Conservation (phyloP, 352 stramenopile species). For the Globisporangium paddicum region DNA sequence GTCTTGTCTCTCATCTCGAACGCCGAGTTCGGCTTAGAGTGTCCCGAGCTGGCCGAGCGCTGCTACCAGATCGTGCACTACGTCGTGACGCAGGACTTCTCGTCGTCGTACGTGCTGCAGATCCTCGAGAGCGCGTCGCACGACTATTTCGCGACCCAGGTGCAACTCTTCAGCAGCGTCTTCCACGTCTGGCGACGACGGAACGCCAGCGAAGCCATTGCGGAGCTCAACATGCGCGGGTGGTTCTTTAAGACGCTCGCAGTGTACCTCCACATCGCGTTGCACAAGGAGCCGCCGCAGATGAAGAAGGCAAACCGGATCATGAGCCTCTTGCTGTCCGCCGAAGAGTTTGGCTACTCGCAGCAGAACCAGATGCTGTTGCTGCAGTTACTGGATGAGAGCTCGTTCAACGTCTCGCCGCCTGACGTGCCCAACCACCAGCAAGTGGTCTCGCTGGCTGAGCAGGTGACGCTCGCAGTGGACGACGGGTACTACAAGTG, state of each 20-base stretch:
- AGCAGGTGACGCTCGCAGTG: slow-evolving; percentile 52
- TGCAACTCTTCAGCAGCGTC: slow-evolving; percentile 51
- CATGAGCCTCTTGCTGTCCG: slow-evolving; percentile 48
- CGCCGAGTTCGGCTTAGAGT: slow-evolving; percentile 60
- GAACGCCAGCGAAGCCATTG: slow-evolving; percentile 29
- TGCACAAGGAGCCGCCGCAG: slow-evolving; percentile 64
- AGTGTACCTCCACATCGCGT: slow-evolving; percentile 67
- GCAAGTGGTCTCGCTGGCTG: slow-evolving; percentile 60
- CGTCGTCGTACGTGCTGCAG: slow-evolving; percentile 38
- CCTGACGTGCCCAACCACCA: slow-evolving; percentile 62
- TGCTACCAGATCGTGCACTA: slow-evolving; percentile 67
- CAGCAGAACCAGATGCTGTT: slow-evolving; percentile 65
- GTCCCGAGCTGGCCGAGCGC: slow-evolving; percentile 51
- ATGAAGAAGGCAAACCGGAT: slow-evolving; percentile 69
- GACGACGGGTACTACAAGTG: slow-evolving; percentile 76
- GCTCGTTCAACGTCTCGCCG: slow-evolving; percentile 54
- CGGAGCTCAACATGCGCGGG: slow-evolving; percentile 70
- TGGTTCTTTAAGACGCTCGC: slow-evolving; percentile 83
- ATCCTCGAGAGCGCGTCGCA: slow-evolving; percentile 58
- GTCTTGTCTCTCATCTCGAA: slow-evolving; percentile 72
- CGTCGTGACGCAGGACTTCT: slow-evolving; percentile 66
- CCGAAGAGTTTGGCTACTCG: slow-evolving; percentile 23
- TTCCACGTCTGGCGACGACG: slow-evolving; percentile 39
- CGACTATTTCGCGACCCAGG: slow-evolving; percentile 65
- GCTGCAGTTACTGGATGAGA: slow-evolving; percentile 61